Conservation (phyloP, 2,329 filamentous ascomycete genomes). For the Verticillium dahliae region DNA sequence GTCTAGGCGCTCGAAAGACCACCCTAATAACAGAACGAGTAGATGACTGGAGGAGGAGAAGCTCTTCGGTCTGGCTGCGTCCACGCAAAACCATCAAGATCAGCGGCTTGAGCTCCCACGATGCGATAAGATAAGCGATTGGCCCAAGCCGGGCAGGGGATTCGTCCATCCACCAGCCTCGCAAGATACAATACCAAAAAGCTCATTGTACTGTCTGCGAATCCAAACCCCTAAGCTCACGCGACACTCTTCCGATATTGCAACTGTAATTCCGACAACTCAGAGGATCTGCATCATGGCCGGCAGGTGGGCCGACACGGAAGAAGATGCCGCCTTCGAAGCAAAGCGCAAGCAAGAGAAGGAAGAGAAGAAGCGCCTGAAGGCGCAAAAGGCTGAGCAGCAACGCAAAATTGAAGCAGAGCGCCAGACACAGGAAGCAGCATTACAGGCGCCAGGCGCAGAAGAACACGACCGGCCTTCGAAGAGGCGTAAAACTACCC, state of each 20-base stretch:
- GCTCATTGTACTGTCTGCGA: not conserved
- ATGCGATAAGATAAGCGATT: not conserved
- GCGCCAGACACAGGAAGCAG: conserved; percentile 19
- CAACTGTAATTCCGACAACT: too few relatives aligned
- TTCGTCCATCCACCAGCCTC: not conserved
- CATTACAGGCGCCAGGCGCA: conserved; percentile 19
- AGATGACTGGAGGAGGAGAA: not conserved
- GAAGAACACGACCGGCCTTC: conserved; percentile 37
- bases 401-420: conserved; percentile 52
- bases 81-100: not conserved
- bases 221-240: not conserved
- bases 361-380: conserved; percentile 80
- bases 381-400: conserved; percentile 64
- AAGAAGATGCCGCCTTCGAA: conserved; percentile 71
- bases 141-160: not conserved
- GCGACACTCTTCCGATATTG: not conserved
- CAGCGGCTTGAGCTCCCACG: not conserved
- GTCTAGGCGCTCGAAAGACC: not conserved
- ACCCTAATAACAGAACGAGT: too few relatives aligned
- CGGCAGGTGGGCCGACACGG: conserved; percentile 71
- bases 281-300: not conserved
- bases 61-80: not conserved
- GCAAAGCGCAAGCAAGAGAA: conserved; percentile 72
- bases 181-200: not conserved
- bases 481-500: conserved; percentile 57